Evolutionary conservation across 257 asterid genomes (phyloP).

Genomic region (Anisodus tanguticus): DNA sequence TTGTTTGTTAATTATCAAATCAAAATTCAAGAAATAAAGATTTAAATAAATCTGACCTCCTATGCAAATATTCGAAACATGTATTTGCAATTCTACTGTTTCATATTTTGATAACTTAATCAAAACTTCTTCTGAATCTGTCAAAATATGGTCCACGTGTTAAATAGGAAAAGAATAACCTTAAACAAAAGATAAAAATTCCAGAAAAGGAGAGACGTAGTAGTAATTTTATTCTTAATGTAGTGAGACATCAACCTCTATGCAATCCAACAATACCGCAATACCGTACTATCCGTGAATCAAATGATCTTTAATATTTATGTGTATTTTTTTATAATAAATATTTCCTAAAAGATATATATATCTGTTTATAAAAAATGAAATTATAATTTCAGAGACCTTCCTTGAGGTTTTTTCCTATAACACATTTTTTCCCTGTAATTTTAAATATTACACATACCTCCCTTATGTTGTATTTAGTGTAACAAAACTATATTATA

Average conservation of each 20-base stretch:
- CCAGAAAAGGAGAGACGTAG: background rate
- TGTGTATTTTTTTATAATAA: background rate
- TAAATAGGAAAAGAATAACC: background rate
- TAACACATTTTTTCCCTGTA: no score
- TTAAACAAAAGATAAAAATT: background rate
- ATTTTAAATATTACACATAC: no score
- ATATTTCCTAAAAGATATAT: background rate
- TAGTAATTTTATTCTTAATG: background rate
- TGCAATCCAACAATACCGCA: slow-evolving; percentile 26
- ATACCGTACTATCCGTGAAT: slow-evolving; percentile 8
- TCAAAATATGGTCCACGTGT: background rate
- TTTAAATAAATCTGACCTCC: no score
- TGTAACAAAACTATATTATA: no score
- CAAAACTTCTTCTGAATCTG: background rate
- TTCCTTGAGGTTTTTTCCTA: no score
- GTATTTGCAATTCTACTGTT: background rate
- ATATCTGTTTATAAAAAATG: no score
- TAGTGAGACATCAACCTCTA: background rate
- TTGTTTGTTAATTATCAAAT: no score
- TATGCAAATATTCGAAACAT: no score
- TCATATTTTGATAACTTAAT: background rate
- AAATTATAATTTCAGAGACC: no score
- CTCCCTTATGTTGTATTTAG: no score
- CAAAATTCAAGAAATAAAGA: no score
- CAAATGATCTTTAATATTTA: background rate